Base-by-base conservation (phyloP, 192 early-diverging fungal species). In the Podila epigama region DNA sequence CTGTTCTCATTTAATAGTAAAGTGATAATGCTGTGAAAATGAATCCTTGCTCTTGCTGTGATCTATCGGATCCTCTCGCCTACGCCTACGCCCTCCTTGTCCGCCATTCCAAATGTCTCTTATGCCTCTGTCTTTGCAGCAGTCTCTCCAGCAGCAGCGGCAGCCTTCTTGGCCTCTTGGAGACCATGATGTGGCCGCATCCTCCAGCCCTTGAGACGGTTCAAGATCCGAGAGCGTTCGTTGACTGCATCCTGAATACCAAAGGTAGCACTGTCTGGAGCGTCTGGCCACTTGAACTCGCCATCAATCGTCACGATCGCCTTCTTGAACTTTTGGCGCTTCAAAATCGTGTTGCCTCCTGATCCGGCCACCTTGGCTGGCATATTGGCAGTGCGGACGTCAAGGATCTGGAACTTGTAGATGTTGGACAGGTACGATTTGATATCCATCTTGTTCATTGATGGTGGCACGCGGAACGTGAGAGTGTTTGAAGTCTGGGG, bases 391-490 rank as follows among this genome's bases (percentile, higher is more conserved):
- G 95, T 98, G 58, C 95, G 91, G 15, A 98, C 92, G 69, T 95
- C 93, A 22, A 88, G 87, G 9, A 98, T 86, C 37, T 83, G 86
- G 31, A 96, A 84, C 53, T 89, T 84, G 80, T 98, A 98, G 32
- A 97, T 89, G 60, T 92, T 87, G 54, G 87, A 79, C 28, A 98
- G 89, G 66, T 95, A 94, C 56, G 91, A 89, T 42, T 87, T 85
- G 72, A 98, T 94, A 75, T 98, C 97, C 41, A 98, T 86, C 83
- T 98, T 98, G 91, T 97, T 98, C 66, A 92, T 81, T 31, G 88
- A 84, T 29, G 91, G 91, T 31, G 97, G 97, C 5, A 95, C 90
- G 27, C 92, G 89, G 88, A 98, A 98, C 29, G 94, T 95, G 27
- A 91, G 92, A 71, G 95, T 94, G 79, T 96, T 94, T 65, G 73